Conservation (phyloP, 78 protist genomes). For the Speleostelium caveatum region DNA sequence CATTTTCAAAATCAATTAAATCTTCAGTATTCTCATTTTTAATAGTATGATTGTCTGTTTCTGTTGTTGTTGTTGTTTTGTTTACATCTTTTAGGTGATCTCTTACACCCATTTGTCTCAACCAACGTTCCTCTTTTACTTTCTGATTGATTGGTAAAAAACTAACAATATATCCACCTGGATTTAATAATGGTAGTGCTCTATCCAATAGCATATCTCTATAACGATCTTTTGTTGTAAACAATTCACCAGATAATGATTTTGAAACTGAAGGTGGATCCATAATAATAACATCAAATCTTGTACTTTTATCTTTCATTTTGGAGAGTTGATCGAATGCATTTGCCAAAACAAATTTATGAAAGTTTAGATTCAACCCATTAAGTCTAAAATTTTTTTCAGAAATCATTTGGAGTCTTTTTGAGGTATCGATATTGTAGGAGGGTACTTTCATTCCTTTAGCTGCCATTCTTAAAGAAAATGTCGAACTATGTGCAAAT, state of each 20-base stretch:
- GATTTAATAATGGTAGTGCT: constrained; percentile 15
- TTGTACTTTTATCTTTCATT: constrained; percentile 1
- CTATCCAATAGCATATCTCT: constrained; percentile 2
- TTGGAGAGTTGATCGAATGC: not conserved
- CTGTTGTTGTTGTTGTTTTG: not conserved
- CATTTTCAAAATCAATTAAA: not conserved
- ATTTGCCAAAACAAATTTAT: constrained; percentile 16
- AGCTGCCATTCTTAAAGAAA: constrained; percentile 11
- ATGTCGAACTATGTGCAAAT: constrained; percentile 43
- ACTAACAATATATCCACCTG: constrained; percentile 45
- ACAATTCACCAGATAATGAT: not conserved
- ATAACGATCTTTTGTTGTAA: constrained; percentile 37
- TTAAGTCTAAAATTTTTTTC: constrained; percentile 30
- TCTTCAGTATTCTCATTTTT: not conserved
- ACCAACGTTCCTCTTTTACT: constrained; percentile 25
- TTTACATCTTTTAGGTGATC: not conserved
- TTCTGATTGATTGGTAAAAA: constrained; percentile 8
- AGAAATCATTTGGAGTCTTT: not conserved
- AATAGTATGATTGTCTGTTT: not conserved
- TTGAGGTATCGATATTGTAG: constrained; percentile 16
- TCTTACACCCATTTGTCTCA: constrained; percentile 42
- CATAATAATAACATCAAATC: constrained; percentile 36
- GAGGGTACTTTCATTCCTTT: not conserved
- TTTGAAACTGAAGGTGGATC: constrained; percentile 43
- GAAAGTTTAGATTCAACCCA: constrained; percentile 14